phyloP scores from a whole-genome alignment of 331 rosid species.

The Pyrus hybrid region DNA sequence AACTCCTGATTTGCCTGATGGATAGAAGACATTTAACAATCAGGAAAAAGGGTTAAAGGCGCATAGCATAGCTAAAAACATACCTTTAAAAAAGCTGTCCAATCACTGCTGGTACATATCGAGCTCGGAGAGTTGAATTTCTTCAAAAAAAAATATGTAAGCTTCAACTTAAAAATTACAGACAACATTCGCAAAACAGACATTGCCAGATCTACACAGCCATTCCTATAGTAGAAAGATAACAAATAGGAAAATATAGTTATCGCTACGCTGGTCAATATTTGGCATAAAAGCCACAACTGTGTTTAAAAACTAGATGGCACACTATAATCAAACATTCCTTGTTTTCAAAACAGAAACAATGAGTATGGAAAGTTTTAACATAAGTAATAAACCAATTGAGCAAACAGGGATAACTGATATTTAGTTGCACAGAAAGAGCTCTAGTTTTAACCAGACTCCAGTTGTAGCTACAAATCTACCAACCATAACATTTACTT shows the following conservation, averaged over 20 bases:
- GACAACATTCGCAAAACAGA: conserved; percentile 5
- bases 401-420: neutral
- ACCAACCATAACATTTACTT: neutral
- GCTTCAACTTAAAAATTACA: conserved; percentile 13
- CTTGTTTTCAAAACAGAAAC: neutral
- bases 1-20: neutral
- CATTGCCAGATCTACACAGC: neutral
- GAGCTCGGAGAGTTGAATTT: conserved; percentile 95
- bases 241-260: conserved; percentile 1
- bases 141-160: conserved; percentile 31
- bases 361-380: neutral
- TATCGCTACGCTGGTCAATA: neutral
- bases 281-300: neutral
- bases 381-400: neutral
- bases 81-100: conserved; percentile 89
- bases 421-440: neutral
- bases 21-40: neutral
- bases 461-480: neutral
- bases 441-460: neutral
- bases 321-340: neutral
- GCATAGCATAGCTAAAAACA: neutral
- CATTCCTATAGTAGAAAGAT: neutral
- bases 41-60: neutral
- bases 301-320: neutral
- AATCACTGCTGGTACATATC: conserved; percentile 61